Evolutionary conservation across 2,329 filamentous ascomycete genomes (phyloP), one percentile per base, ranked within the genome.

Genomic region (Lasiodiplodia sp.): DNA sequence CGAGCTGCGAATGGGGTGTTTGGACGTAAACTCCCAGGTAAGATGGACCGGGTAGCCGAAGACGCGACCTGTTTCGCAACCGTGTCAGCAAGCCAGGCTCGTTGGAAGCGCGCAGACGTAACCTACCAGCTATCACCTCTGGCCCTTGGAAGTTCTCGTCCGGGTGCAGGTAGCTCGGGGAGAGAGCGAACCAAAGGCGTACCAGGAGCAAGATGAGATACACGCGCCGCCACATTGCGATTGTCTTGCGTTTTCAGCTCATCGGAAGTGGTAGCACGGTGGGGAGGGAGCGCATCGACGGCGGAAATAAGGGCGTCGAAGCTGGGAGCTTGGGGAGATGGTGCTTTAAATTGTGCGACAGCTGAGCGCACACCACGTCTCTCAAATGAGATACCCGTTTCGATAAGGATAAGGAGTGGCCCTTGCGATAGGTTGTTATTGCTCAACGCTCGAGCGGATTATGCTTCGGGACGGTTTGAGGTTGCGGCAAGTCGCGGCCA

Each of bases 81-180:
- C 40, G 44, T n/a, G 44, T 44, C 38, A 68, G 38, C 38, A 21
- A 62, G 34, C 31, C 71, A 58, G 71, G 69, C 70, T 56, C 44
- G 53, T 2, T 21, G 31, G 25, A 23, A 34, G 16, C n/a, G 71
- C 44, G 21, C 51, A 16, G 7, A 10, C 25, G 21, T 21, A 52
- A 83, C 90, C 73, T 88, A 97, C 95, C 95, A 76, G 95, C 94
- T 77, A 98, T 96, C 72, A 98, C 91, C 84, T 99, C 96, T 18
- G 96, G 96, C 44, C 96, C 96, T 83, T 99, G 96, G 77, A 99
- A 99, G 84, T 98, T 96, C 86, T 99, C 96, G 83, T 99, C 96
- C 5, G 96, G 96, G 80, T 99, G 96, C 57, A 99, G 88, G 81
- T 99, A 99, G 85, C 95, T 98, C 69, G 96, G 92, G 71, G 92